Percentiles rank a stretch among this genome's conserved stretches.
These are phyloP conservation scores for Isatis lusitanica DNA, from an alignment of 441 rosid species.

Conservation along the genomic window DNA sequence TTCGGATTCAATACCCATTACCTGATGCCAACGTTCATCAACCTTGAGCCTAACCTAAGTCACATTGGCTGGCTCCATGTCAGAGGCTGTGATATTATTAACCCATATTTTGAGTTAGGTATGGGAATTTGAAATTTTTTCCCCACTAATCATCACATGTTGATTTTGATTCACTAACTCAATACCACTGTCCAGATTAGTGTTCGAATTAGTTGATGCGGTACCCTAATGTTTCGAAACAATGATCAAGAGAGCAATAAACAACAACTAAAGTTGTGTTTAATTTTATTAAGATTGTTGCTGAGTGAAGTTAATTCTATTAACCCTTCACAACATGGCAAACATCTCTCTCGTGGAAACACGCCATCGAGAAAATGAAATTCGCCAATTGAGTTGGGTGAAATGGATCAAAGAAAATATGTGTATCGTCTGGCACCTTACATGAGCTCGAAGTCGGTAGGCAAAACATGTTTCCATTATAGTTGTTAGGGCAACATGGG, in stretches of 20 bases:
- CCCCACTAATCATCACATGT: too few relatives aligned
- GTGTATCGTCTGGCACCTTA: background rate
- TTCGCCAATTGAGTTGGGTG: conserved; percentile 29
- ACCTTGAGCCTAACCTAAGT: too few relatives aligned
- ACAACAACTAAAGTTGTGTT: background rate
- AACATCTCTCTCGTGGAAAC: conserved; percentile 16
- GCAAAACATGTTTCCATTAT: conserved; percentile 14
- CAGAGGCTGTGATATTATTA: too few relatives aligned
- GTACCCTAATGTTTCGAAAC: background rate
- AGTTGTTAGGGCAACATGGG: conserved; percentile 29
- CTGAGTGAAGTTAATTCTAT: background rate
- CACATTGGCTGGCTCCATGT: too few relatives aligned
- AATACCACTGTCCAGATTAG: too few relatives aligned
- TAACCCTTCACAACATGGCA: conserved; percentile 10
- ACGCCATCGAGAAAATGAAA: background rate
- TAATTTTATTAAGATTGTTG: background rate
- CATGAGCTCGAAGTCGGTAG: background rate
- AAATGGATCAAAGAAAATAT: conserved; percentile 25
- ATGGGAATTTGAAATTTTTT: too few relatives aligned
- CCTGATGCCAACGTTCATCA: too few relatives aligned
- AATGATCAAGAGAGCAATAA: background rate
- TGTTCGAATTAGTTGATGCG: too few relatives aligned
- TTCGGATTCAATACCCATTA: too few relatives aligned
- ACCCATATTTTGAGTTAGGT: too few relatives aligned
- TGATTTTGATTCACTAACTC: too few relatives aligned